phyloP scores from a whole-genome alignment of 164 flowering plant species.

The Akebia trifoliata region DNA sequence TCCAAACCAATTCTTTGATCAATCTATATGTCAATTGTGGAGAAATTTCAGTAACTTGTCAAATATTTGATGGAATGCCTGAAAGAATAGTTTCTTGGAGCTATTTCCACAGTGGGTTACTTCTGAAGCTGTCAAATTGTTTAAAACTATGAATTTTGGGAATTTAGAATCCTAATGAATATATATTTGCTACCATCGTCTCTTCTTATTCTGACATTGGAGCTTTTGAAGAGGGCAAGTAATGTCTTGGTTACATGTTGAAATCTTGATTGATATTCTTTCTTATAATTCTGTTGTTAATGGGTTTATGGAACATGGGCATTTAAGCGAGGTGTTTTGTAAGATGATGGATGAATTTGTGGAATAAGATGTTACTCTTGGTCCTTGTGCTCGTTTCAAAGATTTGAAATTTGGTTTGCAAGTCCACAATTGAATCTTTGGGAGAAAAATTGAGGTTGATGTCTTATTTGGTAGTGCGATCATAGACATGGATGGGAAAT shows the following conservation, averaged over 20 bases:
- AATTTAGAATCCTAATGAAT: slow-evolving; percentile 47
- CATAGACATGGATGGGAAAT: slow-evolving; percentile 76
- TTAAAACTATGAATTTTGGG: slow-evolving; percentile 30
- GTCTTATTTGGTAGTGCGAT: slow-evolving; percentile 36
- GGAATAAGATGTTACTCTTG: slow-evolving; percentile 45
- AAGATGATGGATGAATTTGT: slow-evolving; percentile 30
- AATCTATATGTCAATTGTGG: slow-evolving; percentile 51
- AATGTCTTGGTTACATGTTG: slow-evolving; percentile 51
- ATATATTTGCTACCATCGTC: slow-evolving; percentile 46
- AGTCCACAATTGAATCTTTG: slow-evolving; percentile 40
- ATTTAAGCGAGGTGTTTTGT: slow-evolving; percentile 31
- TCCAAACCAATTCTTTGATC: slow-evolving; percentile 39
- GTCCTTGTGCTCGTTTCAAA: slow-evolving; percentile 45
- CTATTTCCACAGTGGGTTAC: slow-evolving; percentile 38
- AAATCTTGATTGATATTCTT: slow-evolving; percentile 46
- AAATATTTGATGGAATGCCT: slow-evolving; percentile 54
- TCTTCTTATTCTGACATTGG: slow-evolving; percentile 43
- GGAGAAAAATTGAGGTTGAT: slow-evolving; percentile 31
- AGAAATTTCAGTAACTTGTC: slow-evolving; percentile 30
- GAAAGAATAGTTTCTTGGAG: slow-evolving; percentile 62
- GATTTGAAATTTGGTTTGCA: slow-evolving; percentile 47
- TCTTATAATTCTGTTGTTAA: slow-evolving; percentile 48
- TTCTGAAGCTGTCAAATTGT: slow-evolving; percentile 40
- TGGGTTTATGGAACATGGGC: slow-evolving; percentile 44
- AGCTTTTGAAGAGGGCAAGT: slow-evolving; percentile 40